These are phyloP conservation scores for Ascochyta fabae DNA, from an alignment of 2,329 filamentous ascomycete species.

Conservation along the genomic window DNA sequence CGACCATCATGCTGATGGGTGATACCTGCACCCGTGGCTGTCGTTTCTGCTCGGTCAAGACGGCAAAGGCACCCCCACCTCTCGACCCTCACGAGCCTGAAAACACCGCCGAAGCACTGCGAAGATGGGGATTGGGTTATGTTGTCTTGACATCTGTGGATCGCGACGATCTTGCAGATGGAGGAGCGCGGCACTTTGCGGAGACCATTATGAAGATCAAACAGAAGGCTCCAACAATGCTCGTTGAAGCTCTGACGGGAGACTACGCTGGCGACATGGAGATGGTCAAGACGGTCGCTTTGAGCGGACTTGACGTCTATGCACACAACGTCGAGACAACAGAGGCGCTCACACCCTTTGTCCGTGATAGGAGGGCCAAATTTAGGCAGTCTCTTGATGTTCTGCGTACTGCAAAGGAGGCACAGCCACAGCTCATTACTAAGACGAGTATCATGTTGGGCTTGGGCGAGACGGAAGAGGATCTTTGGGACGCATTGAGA, in stretches of 20 bases:
- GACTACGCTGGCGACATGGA: constrained; percentile 87
- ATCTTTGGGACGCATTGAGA: constrained; percentile 78
- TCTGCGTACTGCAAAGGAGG: constrained; percentile 79
- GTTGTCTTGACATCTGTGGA: constrained; percentile 94
- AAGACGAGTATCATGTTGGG: constrained; percentile 99
- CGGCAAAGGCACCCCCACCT: constrained; percentile 74
- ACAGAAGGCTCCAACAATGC: constrained; percentile 69
- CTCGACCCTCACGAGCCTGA: constrained; percentile 96
- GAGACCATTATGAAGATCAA: constrained; percentile 96
- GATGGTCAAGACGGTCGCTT: constrained; percentile 83
- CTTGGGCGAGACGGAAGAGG: constrained; percentile 86
- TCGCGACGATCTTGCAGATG: constrained; percentile 88
- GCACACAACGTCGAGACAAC: constrained; percentile 98
- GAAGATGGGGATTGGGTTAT: constrained; percentile 92
- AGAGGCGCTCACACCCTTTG: constrained; percentile 85
- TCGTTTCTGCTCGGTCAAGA: constrained; percentile 97
- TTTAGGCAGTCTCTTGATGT: constrained; percentile 87
- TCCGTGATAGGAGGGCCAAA: constrained; percentile 86
- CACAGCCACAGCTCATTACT: constrained; percentile 82
- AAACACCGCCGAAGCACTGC: constrained; percentile 91
- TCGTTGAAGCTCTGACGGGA: constrained; percentile 85
- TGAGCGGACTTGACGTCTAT: constrained; percentile 91
- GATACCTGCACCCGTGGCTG: constrained; percentile 97
- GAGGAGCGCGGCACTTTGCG: constrained; percentile 87
- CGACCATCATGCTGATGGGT: constrained; percentile 99